Conservation (phyloP, 164 flowering plant species). For the Sextonia rubra region DNA sequence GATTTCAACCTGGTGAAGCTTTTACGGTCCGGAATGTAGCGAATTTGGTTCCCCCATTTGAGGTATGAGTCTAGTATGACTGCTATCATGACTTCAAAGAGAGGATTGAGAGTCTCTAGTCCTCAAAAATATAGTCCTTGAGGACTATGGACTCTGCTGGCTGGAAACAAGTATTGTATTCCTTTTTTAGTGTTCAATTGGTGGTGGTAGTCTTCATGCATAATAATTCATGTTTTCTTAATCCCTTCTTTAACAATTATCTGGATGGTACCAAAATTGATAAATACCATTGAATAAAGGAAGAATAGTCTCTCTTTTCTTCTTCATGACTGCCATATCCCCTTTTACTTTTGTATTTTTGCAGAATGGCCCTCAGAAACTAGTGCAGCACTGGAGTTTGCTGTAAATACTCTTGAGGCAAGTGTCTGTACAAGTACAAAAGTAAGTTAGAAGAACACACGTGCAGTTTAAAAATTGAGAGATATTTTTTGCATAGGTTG, state of each 20-base stretch:
- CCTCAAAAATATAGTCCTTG: not conserved
- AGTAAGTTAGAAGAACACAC: not conserved
- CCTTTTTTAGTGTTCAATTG: not conserved
- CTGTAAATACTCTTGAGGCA: slow-evolving; percentile 81
- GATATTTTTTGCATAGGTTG: slow-evolving; percentile 50
- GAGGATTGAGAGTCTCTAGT: not conserved
- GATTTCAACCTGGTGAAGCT: slow-evolving; percentile 95
- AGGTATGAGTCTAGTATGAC: slow-evolving; percentile 35
- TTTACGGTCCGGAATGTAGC: slow-evolving; percentile 81
- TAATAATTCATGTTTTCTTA: no score
- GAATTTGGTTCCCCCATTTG: slow-evolving; percentile 81
- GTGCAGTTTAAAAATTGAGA: not conserved
- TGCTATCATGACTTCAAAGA: no score
- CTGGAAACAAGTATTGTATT: not conserved
- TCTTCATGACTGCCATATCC: not conserved
- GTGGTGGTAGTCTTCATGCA: not conserved
- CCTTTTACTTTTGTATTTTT: slow-evolving; percentile 10
- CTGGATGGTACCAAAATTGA: not conserved
- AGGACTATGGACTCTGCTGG: not conserved
- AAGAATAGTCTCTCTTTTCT: not conserved
- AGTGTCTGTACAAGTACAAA: slow-evolving; percentile 12
- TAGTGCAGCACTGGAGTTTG: slow-evolving; percentile 90
- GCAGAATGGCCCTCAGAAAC: slow-evolving; percentile 88
- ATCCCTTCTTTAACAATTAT: not conserved
- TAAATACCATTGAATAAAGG: not conserved